Evolutionary conservation across 139 green algal genomes (phyloP).

Genomic region (Zygnema cylindricum): DNA sequence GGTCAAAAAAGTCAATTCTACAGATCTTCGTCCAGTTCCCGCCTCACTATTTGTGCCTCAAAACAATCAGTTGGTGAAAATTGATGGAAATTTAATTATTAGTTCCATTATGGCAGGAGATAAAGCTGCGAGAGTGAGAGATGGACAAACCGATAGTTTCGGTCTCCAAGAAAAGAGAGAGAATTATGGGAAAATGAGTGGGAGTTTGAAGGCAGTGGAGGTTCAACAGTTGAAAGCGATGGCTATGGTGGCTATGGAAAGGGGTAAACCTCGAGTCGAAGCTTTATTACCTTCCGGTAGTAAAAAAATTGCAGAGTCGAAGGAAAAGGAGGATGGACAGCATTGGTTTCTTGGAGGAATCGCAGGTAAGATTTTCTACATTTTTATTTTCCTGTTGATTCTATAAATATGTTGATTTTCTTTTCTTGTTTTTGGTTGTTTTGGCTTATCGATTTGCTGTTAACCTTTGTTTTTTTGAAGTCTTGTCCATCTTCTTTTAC

Average conservation of each 20-base stretch:
- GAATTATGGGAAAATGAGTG: neutral
- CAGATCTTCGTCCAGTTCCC: neutral
- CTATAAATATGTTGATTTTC: no score
- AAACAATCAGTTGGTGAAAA: slow-evolving; percentile 40
- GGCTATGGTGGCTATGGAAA: slow-evolving; percentile 1
- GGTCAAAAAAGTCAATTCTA: neutral
- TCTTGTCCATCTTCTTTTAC: no score
- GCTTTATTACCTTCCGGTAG: neutral
- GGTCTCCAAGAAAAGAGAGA: neutral
- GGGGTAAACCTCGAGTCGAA: neutral
- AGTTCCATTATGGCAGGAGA: slow-evolving; percentile 38
- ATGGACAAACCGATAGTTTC: neutral
- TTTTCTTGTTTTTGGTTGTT: no score
- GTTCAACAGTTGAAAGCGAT: slow-evolving; percentile 22
- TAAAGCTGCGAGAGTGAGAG: slow-evolving; percentile 5
- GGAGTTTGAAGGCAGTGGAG: neutral
- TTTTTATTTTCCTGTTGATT: no score
- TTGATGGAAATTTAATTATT: slow-evolving; percentile 53
- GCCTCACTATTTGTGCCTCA: slow-evolving; percentile 40
- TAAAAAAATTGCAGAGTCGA: neutral
- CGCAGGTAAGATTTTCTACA: no score
- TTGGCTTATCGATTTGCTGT: no score
- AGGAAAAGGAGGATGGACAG: neutral
- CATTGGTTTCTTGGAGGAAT: neutral
- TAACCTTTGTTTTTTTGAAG: no score